phyloP scores from a whole-genome alignment of 2,329 filamentous ascomycete species.

The Lasiodiplodia hormozganensis region DNA sequence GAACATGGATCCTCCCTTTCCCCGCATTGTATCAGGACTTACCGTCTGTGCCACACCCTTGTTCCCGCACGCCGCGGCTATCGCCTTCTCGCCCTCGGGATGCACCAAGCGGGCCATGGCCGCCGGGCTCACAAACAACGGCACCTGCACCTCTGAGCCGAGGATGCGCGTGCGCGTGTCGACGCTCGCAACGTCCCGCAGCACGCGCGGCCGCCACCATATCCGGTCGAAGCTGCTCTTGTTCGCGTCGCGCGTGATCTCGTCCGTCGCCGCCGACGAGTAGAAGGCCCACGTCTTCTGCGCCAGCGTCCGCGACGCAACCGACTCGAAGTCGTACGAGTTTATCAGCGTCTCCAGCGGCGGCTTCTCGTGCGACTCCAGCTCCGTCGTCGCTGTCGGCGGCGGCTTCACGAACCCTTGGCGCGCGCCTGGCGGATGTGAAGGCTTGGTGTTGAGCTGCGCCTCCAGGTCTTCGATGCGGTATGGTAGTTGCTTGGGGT shows the following conservation, averaged over 20 bases:
- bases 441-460: constrained; percentile 33
- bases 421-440: constrained; percentile 11
- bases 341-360: constrained; percentile 56
- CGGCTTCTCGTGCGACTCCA: constrained; percentile 48
- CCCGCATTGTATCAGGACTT: not conserved
- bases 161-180: constrained; percentile 44
- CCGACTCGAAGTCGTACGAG: constrained; percentile 54
- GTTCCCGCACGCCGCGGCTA: constrained; percentile 39
- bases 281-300: constrained; percentile 56
- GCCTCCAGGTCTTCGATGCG: constrained; percentile 26
- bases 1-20: not conserved
- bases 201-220: constrained; percentile 55
- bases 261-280: constrained; percentile 59
- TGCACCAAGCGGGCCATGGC: constrained; percentile 47
- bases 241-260: constrained; percentile 55
- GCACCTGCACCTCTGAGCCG: constrained; percentile 39
- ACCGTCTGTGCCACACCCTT: constrained; percentile 42
- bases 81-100: constrained; percentile 47
- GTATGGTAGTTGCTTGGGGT: constrained; percentile 21
- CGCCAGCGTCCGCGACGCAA: constrained; percentile 45
- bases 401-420: constrained; percentile 40
- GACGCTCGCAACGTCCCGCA: constrained; percentile 49
- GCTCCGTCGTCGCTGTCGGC: constrained; percentile 39
- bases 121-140: constrained; percentile 46
- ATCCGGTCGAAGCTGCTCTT: constrained; percentile 53